Evolutionary conservation across 2,329 filamentous ascomycete genomes (phyloP), one percentile per base, ranked within the genome.

Genomic region (Sclerotinia trifoliorum): DNA sequence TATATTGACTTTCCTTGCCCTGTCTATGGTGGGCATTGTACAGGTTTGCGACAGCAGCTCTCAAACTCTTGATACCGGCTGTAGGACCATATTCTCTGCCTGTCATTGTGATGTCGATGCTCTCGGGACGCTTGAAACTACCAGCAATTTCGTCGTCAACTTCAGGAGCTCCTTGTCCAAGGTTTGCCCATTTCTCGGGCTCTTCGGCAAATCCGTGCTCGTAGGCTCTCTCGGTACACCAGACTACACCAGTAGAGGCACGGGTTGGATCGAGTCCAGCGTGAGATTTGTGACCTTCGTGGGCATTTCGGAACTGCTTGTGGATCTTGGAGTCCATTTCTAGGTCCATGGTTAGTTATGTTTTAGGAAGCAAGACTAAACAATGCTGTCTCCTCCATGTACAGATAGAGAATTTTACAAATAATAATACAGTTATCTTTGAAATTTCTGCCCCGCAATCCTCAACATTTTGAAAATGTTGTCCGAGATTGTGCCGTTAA

Each of bases 21-120:
- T 94, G 82, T 72, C 94, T 89, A 77, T 97, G 94, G 79, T 94
- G 91, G 79, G 90, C 90, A 77, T 98, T 98, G 85, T 98, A 98
- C 71, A 98, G 85, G 69, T 89, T 88, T 68, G 94, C 94, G 56
- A 98, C 93, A 24, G 94, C 94, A 77, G 93, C 91, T 74, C 94
- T 86, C 72, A 98, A 83, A 35, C 92, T 89, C 82, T 93, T 94
- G 83, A 97, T 98, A 76, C 94, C 94, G 51, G 94, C 93, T 6
- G 94, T 97, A 42, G 94, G 94, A 49, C 93, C 91, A 80, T 98
- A 98, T 80, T 98, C 94, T 77, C 94, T 85, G 52, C 91, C 90
- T 71, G 88, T 88, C 75, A 92, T 86, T 73, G 86, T 89, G 75
- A 97, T 86, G 74, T 95, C 88, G 74, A 97, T 92, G 55, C 84